phyloP scores from a whole-genome alignment of 345 rosid species.

The Populus alba region DNA sequence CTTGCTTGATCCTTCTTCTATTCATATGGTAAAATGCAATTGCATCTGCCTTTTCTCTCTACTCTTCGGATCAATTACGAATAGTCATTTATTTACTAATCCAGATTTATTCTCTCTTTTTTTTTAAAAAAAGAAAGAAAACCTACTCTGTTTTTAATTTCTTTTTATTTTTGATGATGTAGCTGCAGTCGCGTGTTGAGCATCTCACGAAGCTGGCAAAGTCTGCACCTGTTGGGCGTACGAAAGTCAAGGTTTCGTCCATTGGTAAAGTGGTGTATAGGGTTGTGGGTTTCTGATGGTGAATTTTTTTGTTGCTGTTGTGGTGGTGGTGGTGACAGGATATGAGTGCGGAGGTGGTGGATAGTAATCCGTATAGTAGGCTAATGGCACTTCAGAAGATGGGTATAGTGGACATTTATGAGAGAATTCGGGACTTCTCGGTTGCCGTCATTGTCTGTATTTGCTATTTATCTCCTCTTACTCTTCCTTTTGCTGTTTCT shows the following conservation, averaged over 20 bases:
- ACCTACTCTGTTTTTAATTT: neutral
- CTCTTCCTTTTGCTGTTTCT: neutral
- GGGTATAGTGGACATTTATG: slow-evolving; percentile 92
- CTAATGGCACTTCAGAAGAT: slow-evolving; percentile 99
- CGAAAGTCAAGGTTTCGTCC: slow-evolving; percentile 65
- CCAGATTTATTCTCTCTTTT: too few species aligned
- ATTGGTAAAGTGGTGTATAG: neutral
- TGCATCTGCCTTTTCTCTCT: neutral
- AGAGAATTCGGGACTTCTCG: slow-evolving; percentile 79
- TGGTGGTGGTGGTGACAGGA: slow-evolving; percentile 46
- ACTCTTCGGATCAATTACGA: neutral
- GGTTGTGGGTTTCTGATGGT: neutral
- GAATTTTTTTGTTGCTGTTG: neutral
- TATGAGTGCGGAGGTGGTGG: slow-evolving; percentile 93
- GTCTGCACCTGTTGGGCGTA: slow-evolving; percentile 52
- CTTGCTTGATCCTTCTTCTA: slow-evolving; percentile 53
- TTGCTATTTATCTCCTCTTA: slow-evolving; percentile 37
- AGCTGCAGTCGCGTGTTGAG: slow-evolving; percentile 62
- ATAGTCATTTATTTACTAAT: too few species aligned
- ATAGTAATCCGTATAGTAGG: slow-evolving; percentile 96
- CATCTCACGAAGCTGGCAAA: slow-evolving; percentile 52
- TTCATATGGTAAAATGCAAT: slow-evolving; percentile 48
- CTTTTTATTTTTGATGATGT: slow-evolving; percentile 7
- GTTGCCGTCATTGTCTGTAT: slow-evolving; percentile 88
- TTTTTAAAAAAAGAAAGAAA: too few species aligned